Evolutionary conservation across 192 early-diverging fungal genomes (phyloP), one percentile per base, ranked within the genome.

Genomic region (Coemansia sp.): DNA sequence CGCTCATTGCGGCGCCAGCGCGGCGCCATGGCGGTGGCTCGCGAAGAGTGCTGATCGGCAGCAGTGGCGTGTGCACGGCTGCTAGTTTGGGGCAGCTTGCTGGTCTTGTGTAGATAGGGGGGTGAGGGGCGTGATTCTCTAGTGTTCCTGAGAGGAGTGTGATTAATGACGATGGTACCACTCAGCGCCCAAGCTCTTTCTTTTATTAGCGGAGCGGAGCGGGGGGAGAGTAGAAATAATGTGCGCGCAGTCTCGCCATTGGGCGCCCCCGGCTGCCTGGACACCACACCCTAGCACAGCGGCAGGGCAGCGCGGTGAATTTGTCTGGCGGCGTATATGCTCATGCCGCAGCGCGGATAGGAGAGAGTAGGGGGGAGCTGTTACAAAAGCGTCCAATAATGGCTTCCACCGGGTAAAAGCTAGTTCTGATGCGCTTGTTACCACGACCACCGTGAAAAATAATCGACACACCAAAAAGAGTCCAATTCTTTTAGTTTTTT

Each of bases 21-120:
- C 74, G 61, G 35, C 61, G 67, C 42, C 62, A 61, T 62, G 69
- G 61, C 19, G 68, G 61, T 17, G 68, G 75, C 36, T 45, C 24
- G 32, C 59, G 74, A n/a, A 59, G 57, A 32, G 73, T 74, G 38
- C 54, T 80, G 7, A 40, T 80, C 10, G 72, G 77, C 41, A 59
- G 72, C 38, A 71, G 72, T 4, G 61, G 68, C 3, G 60, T 71
- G 31, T 29, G 57, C 39, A 35, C 67, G n/a, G 62, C 62, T 2
- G 40, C 42, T 8, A 24, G 35, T 11, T 19, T 58, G 7, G 53
- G 29, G 17, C 60, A 59, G 15, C 58, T 59, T 19, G 32, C 37
- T 24, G 58, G 53, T 0, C 53, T 56, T 25, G 53, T 17, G 7
- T 56, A 56, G n/a, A n/a, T n/a, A n/a, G n/a, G n/a, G n/a, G n/a